These are phyloP conservation scores for Moringa oleifera DNA, from an alignment of 345 rosid species.

Conservation along the genomic window DNA sequence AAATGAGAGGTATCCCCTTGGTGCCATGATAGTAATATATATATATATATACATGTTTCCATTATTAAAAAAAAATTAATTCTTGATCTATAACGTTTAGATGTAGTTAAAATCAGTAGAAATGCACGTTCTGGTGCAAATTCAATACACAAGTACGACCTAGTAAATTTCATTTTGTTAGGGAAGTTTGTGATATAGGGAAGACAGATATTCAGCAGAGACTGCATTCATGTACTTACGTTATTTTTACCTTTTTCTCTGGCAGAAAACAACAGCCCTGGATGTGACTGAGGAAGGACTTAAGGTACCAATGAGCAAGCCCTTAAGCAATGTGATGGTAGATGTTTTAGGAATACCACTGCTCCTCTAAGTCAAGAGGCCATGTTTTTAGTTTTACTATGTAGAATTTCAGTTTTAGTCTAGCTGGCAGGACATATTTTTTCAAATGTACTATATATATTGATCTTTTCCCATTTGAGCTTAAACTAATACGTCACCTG, in stretches of 20 bases:
- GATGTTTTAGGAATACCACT: too few species aligned
- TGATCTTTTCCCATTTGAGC: background rate
- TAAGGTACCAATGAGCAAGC: constrained; percentile 39
- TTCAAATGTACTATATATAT: background rate
- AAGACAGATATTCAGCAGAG: background rate
- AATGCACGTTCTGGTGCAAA: too few species aligned
- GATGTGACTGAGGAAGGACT: constrained; percentile 69
- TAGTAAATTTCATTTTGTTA: too few species aligned
- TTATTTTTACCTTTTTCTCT: constrained; percentile 7
- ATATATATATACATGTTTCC: too few species aligned
- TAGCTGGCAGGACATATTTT: background rate
- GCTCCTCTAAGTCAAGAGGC: background rate
- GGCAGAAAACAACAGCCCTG: constrained; percentile 78
- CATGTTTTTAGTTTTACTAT: background rate
- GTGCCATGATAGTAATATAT: too few species aligned
- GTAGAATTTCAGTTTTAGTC: background rate
- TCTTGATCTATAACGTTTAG: too few species aligned
- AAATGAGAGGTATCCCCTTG: too few species aligned
- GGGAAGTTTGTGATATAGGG: background rate
- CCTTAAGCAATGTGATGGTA: background rate
- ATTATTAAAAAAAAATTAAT: too few species aligned
- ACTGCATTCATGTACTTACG: background rate
- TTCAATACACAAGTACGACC: too few species aligned
- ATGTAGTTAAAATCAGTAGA: too few species aligned
- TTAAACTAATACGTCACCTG: background rate